Evolutionary conservation across 768 basidiomycete genomes (phyloP).

Genomic region (Suillus hirtellus): DNA sequence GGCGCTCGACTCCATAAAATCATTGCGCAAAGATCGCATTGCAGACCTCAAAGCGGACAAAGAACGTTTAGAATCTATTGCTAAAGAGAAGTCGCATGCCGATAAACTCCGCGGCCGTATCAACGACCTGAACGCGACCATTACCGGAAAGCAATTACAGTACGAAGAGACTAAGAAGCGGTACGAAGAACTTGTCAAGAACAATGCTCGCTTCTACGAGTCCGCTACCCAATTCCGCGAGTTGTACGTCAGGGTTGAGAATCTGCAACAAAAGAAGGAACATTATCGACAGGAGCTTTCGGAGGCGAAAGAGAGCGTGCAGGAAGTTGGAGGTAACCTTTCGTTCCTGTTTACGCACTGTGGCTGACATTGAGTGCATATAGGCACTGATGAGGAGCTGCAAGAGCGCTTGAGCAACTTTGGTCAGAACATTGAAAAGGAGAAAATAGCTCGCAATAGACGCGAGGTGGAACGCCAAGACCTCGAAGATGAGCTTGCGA

Average conservation of each 20-base stretch:
- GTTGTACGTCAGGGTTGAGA: conserved; percentile 70
- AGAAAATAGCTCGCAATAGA: conserved; percentile 47
- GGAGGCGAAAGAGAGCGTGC: conserved; percentile 61
- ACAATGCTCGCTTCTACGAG: conserved; percentile 82
- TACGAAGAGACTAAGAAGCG: conserved; percentile 69
- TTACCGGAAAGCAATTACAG: conserved; percentile 71
- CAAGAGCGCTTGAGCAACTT: conserved; percentile 56
- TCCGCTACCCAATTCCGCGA: conserved; percentile 84
- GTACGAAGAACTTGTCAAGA: conserved; percentile 62
- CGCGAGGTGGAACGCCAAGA: conserved; percentile 58
- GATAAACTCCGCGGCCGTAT: conserved; percentile 78
- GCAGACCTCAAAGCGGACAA: conserved; percentile 93
- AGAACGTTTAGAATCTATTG: conserved; percentile 76
- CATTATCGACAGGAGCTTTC: conserved; percentile 61
- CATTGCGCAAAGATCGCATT: conserved; percentile 84
- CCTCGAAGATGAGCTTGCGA: conserved; percentile 58
- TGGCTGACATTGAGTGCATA: background rate
- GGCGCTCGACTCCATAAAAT: conserved; percentile 90
- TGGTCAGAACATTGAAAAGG: conserved; percentile 53
- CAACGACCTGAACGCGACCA: conserved; percentile 55
- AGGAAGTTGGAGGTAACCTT: conserved; percentile 60
- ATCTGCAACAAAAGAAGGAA: conserved; percentile 60
- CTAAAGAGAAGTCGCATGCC: conserved; percentile 80
- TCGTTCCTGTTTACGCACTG: background rate
- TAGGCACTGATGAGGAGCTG: conserved; percentile 77